Base-by-base conservation (phyloP, 768 basidiomycete species). In the Cyclocybe cylindracea region DNA sequence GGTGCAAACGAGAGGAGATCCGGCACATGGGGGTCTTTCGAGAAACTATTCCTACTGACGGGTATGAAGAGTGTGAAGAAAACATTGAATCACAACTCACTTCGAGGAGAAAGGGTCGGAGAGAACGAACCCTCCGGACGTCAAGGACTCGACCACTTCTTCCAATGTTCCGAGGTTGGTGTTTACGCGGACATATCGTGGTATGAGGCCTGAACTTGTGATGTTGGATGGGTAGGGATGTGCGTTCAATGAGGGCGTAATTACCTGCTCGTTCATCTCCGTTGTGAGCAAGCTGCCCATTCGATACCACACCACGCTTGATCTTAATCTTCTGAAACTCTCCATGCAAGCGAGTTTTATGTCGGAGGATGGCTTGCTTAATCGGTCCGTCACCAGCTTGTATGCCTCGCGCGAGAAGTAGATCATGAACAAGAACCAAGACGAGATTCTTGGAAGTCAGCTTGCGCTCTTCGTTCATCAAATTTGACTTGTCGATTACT, bases 331-430 rank as follows among this genome's bases (percentile, higher is more conserved):
- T 87, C 60, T 90, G 86, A 44, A 97, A 79, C 71, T 98, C 96
- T 57, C 91, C 85, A 53, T 84, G 79, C 6, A 99, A 73, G 24
- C 95, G 81, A 5, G 94, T 92, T 68, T 94, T 94, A 68, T 99
- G 94, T 35, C 91, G 83, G 39, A 92, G 67, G 40, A 97, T 65
- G 0, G 91, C 92, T 61, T 91, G 88, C 60, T 97, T 97, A 47
- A 96, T 74, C 3, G 91, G 90, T 18, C 95, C 93, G 66, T 96
- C 88, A 41, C 91, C 86, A 6, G 92, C 88, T 66, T 97, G 91
- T 57, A 99, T 93, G 8, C 94, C 91, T 14, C 82, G 74, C 11
- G 89, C 78, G 36, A 97, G 76, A 24, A 99, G 76, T 7, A 95
- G 70, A 69, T 99, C 97, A 59, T 99, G 96, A 1, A 95, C 85